Evolutionary conservation across 2,329 filamentous ascomycete species (phyloP), one percentile per base, ranked within the genome.

Genomic region (Pseudogymnoascus sp.): DNA sequence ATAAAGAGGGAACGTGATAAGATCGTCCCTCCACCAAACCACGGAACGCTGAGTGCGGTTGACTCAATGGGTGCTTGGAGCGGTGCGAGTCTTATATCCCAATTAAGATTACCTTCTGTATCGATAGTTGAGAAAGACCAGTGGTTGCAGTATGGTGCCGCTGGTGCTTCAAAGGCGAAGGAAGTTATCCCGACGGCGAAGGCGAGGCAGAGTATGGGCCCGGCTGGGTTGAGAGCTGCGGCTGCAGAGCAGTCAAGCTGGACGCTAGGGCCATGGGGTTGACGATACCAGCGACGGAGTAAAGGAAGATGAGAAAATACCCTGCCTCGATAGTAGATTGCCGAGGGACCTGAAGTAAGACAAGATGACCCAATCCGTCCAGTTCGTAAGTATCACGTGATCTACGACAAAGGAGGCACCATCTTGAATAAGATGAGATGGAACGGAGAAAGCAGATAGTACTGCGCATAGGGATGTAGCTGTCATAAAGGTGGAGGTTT

Each of bases 41-140:
- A 84, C 39, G 88, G 88, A 2, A 75, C 79, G 28, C 76, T 92
- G 39, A 81, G 89, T 25, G 86, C 82, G 2, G 76, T 91, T 1
- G 85, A 90, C 65, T 86, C 86, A 0, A 75, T 92, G 1, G 90
- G 90, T 0, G 78, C 89, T 1, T 93, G 89, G 89, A 82, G 83
- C 19, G 90, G 90, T 9, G 89, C 85, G 2, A 91, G 88, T 71
- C 71, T 93, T 61, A 76, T 89, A 16, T 83, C 86, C 2, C 84
- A 87, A 66, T 77, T 92, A 63, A 87, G 87, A 62, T 79, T 91
- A 3, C 83, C 84, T 36, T 85, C 88, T 1, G 80, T 90, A 60
- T 86, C 87, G 2, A 83, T 86, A 30, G 78, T 92, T 19, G 89
- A 92, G 65, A 79, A 86, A 25, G 90, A 93, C 5, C 77, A 84